These are phyloP conservation scores for Macrophomina pseudophaseolina DNA, from an alignment of 2,329 filamentous ascomycete genomes.

Conservation along the genomic window DNA sequence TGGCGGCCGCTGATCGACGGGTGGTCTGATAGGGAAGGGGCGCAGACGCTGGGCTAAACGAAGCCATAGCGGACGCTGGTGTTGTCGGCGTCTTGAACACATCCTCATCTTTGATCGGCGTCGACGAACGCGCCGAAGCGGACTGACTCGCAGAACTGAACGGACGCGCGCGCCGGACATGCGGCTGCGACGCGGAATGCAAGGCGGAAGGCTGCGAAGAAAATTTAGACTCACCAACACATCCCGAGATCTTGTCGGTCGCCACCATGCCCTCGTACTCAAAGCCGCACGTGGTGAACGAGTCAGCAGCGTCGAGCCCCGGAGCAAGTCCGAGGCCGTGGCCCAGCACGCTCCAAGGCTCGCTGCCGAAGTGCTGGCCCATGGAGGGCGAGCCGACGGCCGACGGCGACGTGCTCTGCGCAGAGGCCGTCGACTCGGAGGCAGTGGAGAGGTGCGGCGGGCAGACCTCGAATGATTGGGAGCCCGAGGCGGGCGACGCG, in stretches of 20 bases:
- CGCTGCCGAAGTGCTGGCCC: slow-evolving; percentile 62
- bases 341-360: slow-evolving; percentile 63
- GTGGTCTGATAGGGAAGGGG: slow-evolving; percentile 30
- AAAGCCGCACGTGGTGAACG: slow-evolving; percentile 62
- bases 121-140: slow-evolving; percentile 5
- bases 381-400: slow-evolving; percentile 60
- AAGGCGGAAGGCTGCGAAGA: slow-evolving; percentile 38
- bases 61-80: slow-evolving; percentile 49
- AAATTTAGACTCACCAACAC: slow-evolving; percentile 56
- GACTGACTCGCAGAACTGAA: slow-evolving; percentile 22
- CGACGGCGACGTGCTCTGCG: slow-evolving; percentile 49
- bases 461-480: slow-evolving; percentile 54
- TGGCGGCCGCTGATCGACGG: slow-evolving; percentile 15
- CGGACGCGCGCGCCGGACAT: slow-evolving; percentile 9
- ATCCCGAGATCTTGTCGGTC: slow-evolving; percentile 49
- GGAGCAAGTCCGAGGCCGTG: slow-evolving; percentile 65
- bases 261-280: slow-evolving; percentile 56
- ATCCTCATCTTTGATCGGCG: slow-evolving; percentile 27
- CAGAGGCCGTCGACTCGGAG: slow-evolving; percentile 58
- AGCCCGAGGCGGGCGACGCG: slow-evolving; percentile 51
- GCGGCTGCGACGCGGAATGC: slow-evolving; percentile 4
- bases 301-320: slow-evolving; percentile 65
- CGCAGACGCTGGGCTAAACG: slow-evolving; percentile 27
- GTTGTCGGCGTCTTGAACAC: slow-evolving; percentile 41
- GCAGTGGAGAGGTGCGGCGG: slow-evolving; percentile 54